A percentile compares a stretch with the other conserved stretches of the same genome.
Conservation (phyloP, 371 early-diverging fungal species). For the Lichtheimia ramosa region DNA sequence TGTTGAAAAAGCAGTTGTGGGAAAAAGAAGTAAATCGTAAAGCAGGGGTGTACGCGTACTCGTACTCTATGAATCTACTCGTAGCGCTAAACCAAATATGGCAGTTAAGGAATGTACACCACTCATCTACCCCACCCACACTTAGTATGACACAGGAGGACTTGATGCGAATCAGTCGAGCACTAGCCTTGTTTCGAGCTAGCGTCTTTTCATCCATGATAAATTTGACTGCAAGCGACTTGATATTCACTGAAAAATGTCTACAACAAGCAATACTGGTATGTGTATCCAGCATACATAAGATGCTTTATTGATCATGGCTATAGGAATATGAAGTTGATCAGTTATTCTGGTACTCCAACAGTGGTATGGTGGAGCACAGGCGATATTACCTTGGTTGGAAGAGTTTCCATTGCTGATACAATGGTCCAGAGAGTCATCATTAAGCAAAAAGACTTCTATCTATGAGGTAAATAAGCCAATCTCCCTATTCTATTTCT, state of each 20-base stretch:
- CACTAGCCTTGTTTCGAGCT: slow-evolving; percentile 88
- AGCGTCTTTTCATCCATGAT: slow-evolving; percentile 89
- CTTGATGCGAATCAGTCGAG: slow-evolving; percentile 85
- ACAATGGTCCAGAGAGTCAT: slow-evolving; percentile 78
- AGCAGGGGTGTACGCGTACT: too few species aligned
- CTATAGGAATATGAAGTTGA: slow-evolving; percentile 85
- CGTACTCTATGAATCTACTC: too few species aligned
- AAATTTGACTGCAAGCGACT: slow-evolving; percentile 88
- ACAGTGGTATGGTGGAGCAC: slow-evolving; percentile 93
- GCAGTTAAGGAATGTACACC: too few species aligned
- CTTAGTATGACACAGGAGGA: slow-evolving; percentile 83
- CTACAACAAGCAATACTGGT: slow-evolving; percentile 83
- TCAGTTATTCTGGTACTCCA: slow-evolving; percentile 89
- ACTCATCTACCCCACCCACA: neutral
- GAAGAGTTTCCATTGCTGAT: slow-evolving; percentile 91
- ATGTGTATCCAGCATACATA: too few species aligned
- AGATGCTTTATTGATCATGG: neutral
- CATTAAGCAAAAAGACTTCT: slow-evolving; percentile 71
- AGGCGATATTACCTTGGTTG: slow-evolving; percentile 88
- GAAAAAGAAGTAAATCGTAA: too few species aligned
- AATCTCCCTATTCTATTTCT: neutral
- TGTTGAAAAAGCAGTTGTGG: too few species aligned
- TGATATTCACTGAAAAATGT: slow-evolving; percentile 92
- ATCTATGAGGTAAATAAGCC: slow-evolving; percentile 68
- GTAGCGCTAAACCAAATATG: too few species aligned